Conservation (phyloP, 169 alveolate genomes). For the Cryptosporidium meleagridis region DNA sequence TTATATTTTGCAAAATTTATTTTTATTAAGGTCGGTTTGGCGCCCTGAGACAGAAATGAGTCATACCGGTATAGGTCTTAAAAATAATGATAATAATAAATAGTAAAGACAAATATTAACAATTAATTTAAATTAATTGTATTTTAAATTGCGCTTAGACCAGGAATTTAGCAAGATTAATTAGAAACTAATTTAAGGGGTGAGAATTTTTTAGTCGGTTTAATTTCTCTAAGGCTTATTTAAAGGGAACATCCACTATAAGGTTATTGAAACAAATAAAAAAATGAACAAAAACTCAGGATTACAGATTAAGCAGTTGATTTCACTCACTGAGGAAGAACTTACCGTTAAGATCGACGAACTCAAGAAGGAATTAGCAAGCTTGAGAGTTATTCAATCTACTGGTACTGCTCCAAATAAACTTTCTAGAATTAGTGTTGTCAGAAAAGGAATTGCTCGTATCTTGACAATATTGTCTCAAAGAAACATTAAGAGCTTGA, state of each 20-base stretch:
- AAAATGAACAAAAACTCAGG: conserved; percentile 48
- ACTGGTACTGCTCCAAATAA: conserved; percentile 92
- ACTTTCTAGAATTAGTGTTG: conserved; percentile 87
- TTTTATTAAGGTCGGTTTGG: neutral
- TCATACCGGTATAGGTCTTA: conserved; percentile 28
- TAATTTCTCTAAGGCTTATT: conserved; percentile 8
- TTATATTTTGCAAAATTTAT: neutral
- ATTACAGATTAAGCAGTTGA: conserved; percentile 32
- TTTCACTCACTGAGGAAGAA: conserved; percentile 84
- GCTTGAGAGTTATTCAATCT: conserved; percentile 89
- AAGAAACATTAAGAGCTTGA: conserved; percentile 87
- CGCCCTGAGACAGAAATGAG: conserved; percentile 37
- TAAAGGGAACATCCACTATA: neutral
- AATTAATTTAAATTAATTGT: neutral
- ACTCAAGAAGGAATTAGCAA: conserved; percentile 91
- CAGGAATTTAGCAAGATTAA: neutral
- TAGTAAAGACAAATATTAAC: neutral
- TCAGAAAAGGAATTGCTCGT: conserved; percentile 93
- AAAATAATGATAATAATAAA: neutral
- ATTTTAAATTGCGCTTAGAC: conserved; percentile 10
- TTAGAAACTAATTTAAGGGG: conserved; percentile 3
- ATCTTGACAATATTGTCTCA: conserved; percentile 93
- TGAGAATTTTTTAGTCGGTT: neutral
- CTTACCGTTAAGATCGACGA: conserved; percentile 90
- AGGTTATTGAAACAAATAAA: neutral